Conservation (phyloP, 805 yeast genomes). For the Phaffomyces opuntiae region DNA sequence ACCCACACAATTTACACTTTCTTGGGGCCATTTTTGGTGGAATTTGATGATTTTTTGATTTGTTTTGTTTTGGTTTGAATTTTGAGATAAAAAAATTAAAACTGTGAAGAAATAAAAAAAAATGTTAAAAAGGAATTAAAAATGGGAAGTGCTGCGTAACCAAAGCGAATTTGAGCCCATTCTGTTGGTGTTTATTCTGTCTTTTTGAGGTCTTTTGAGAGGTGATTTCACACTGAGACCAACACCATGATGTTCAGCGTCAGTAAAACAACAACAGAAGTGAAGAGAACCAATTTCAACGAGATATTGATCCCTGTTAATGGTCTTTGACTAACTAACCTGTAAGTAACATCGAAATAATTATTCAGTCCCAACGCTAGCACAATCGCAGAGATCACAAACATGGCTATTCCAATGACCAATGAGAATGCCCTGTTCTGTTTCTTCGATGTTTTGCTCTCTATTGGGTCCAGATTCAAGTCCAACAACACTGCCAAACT, state of each 20-base stretch:
- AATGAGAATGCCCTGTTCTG: slow-evolving; percentile 7
- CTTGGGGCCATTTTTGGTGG: slow-evolving; percentile 3
- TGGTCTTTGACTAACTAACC: slow-evolving; percentile 11
- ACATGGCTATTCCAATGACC: slow-evolving; percentile 11
- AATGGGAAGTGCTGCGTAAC: too few species aligned
- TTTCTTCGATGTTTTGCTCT: neutral
- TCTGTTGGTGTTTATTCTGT: neutral
- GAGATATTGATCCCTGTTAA: slow-evolving; percentile 9
- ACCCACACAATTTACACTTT: slow-evolving; percentile 44
- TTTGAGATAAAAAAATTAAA: too few species aligned
- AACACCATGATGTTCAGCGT: neutral
- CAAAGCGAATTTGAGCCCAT: too few species aligned
- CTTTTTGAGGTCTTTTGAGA: neutral
- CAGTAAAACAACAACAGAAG: slow-evolving; percentile 1
- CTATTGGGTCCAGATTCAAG: slow-evolving; percentile 7
- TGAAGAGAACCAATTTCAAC: slow-evolving; percentile 7
- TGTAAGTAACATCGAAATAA: slow-evolving; percentile 15
- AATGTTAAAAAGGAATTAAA: too few species aligned
- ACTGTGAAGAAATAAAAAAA: too few species aligned
- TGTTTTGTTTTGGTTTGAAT: neutral
- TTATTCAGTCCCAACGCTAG: slow-evolving; percentile 15
- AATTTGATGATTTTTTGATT: neutral
- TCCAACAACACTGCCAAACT: slow-evolving; percentile 18
- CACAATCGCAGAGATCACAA: slow-evolving; percentile 4
- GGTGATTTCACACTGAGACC: neutral